phyloP scores from a whole-genome alignment of 192 early-diverging fungal species.

The Thoreauomyces humboldtii region DNA sequence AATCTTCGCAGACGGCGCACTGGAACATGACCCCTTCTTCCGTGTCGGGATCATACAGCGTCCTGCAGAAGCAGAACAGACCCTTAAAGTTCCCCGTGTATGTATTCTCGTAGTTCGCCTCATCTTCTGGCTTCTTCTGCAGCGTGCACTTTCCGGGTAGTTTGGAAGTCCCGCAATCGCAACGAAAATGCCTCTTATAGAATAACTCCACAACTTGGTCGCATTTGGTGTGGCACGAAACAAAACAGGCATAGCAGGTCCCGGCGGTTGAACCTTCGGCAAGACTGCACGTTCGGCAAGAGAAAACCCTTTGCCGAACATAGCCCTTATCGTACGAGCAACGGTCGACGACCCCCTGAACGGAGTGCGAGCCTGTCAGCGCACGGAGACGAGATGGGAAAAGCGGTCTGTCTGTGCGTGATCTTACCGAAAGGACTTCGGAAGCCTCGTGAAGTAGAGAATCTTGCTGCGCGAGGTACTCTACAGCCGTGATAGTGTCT shows the following conservation, averaged over 20 bases:
- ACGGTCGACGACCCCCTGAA: slow-evolving; percentile 51
- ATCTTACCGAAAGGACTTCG: slow-evolving; percentile 59
- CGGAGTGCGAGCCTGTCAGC: too few species aligned
- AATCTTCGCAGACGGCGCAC: slow-evolving; percentile 82
- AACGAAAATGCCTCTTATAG: slow-evolving; percentile 75
- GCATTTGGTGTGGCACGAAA: slow-evolving; percentile 50
- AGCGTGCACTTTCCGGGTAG: slow-evolving; percentile 29
- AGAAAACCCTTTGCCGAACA: slow-evolving; percentile 75
- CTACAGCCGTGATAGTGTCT: slow-evolving; percentile 16
- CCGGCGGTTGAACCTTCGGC: slow-evolving; percentile 14
- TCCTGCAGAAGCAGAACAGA: slow-evolving; percentile 82
- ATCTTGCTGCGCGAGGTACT: slow-evolving; percentile 21
- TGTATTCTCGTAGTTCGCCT: slow-evolving; percentile 63
- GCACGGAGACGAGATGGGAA: neutral
- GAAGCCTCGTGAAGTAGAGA: slow-evolving; percentile 38
- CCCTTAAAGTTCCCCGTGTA: slow-evolving; percentile 87
- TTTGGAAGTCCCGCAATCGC: slow-evolving; percentile 79
- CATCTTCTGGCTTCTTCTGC: slow-evolving; percentile 15
- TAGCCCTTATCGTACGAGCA: slow-evolving; percentile 74
- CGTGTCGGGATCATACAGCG: slow-evolving; percentile 66
- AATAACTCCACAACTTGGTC: slow-evolving; percentile 86
- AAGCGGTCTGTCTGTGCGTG: neutral
- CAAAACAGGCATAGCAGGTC: slow-evolving; percentile 36
- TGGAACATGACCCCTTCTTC: slow-evolving; percentile 80
- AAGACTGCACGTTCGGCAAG: slow-evolving; percentile 73